A percentile compares a stretch with the other conserved stretches of the same genome.
These are phyloP conservation scores for Astrocystis sublimbata DNA, from an alignment of 495 filamentous ascomycete genomes.

Conservation along the genomic window DNA sequence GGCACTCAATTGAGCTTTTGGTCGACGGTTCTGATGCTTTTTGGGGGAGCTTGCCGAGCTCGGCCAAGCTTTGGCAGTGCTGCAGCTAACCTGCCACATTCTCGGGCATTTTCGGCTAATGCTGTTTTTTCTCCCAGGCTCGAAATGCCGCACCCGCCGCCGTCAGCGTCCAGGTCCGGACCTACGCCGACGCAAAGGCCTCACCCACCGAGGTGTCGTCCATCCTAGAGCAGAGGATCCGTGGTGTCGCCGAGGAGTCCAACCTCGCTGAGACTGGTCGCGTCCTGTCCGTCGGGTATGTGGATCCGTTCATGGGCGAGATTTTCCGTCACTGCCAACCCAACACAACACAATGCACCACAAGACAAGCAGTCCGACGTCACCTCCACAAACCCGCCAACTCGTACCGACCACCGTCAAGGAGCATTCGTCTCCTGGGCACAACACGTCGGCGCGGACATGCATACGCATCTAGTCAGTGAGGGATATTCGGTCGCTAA, in stretches of 20 bases:
- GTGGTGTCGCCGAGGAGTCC: slow-evolving; percentile 95
- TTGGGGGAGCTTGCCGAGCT: slow-evolving; percentile 41
- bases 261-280: slow-evolving; percentile 97
- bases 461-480: neutral
- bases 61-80: slow-evolving; percentile 26
- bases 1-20: slow-evolving; percentile 53
- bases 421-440: neutral
- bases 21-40: slow-evolving; percentile 19
- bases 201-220: slow-evolving; percentile 97
- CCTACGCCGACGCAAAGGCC: slow-evolving; percentile 95
- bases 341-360: too few relatives aligned
- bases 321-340: slow-evolving; percentile 33
- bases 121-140: slow-evolving; percentile 59
- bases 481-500: slow-evolving; percentile 41
- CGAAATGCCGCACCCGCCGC: slow-evolving; percentile 81
- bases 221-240: slow-evolving; percentile 97
- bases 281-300: slow-evolving; percentile 98
- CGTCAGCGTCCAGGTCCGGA: slow-evolving; percentile 77
- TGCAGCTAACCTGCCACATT: slow-evolving; percentile 34
- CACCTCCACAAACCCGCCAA: slow-evolving; percentile 2
- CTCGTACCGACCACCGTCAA: slow-evolving; percentile 19
- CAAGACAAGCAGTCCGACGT: neutral
- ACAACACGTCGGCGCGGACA: neutral
- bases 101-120: slow-evolving; percentile 51
- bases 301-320: slow-evolving; percentile 36